Evolutionary conservation across 1,139 yeast genomes (phyloP), one percentile per base, ranked within the genome.

Genomic region (Geotrichum aggregatum): DNA sequence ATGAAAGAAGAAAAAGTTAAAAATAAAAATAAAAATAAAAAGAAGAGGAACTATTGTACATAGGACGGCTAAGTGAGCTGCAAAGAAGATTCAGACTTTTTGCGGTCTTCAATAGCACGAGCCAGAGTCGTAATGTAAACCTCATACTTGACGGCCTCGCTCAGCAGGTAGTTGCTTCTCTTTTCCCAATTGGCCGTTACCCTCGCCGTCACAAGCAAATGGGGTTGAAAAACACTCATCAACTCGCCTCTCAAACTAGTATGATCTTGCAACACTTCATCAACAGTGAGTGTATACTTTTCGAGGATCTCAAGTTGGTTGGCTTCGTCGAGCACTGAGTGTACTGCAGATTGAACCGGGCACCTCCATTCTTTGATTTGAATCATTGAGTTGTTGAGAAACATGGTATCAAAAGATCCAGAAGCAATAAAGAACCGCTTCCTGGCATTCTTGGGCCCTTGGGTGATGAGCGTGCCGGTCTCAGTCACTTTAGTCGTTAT

Each of bases 151-250:
- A 63, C 63, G 13, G 63, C 59, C 56, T 69, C 71, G 30, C 59
- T 58, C 46, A 63, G 56, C 49, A 70, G 53, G 48, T 63, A 63
- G 44, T 63, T 66, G 13, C 64, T 61, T 45, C 63, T 60, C 43
- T 59, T 58, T 44, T 67, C 70, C 72, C 71, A 70, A 54, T 70
- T 70, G 43, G 55, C 35, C 46, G 60, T 60, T 1, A 68, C 71
- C 10, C 66, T 60, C n/a, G 63, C 51, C 7, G 60, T 56, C 21
- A 65, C 65, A n/a, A 44, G 5, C 13, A 41, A 21, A 11, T 33
- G 24, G 10, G 44, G 35, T 11, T 39, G 42, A 34, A 49, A 56
- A n/a, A 52, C 48, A 13, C 48, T 36, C 41, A 54, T 33, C 44
- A 60, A 45, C 21, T 49, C 48, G 6, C 44, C 53, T 13, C 55